phyloP scores from a whole-genome alignment of 208 protist genomes.

The Leishmania guyanensis region DNA sequence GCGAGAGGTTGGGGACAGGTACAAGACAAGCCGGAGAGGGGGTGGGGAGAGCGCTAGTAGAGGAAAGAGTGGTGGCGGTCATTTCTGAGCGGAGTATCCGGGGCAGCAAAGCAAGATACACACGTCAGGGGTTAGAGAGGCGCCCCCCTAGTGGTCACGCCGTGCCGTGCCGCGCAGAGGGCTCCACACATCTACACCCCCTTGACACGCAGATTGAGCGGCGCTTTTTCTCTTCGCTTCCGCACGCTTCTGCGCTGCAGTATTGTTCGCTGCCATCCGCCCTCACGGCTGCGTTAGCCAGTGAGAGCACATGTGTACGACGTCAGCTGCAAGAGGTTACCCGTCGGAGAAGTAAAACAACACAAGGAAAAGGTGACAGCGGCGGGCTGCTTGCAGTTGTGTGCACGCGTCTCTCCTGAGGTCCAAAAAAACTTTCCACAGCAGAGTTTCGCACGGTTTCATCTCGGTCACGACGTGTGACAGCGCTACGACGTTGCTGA shows the following conservation, averaged over 20 bases:
- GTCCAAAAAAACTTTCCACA: too few species aligned
- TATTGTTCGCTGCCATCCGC: background rate
- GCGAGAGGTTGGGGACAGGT: background rate
- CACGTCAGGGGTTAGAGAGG: background rate
- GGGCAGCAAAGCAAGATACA: background rate
- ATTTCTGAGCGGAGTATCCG: background rate
- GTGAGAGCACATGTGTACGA: background rate
- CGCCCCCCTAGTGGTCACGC: background rate
- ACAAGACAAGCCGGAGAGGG: background rate
- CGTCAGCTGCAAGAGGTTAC: background rate
- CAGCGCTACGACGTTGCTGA: background rate
- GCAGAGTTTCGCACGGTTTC: background rate
- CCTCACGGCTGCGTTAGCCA: background rate
- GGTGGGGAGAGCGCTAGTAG: background rate
- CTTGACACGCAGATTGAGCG: background rate
- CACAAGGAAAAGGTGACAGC: background rate
- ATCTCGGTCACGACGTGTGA: background rate
- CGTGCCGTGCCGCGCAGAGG: background rate
- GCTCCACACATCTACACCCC: background rate
- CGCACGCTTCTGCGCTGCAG: background rate
- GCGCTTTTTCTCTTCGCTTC: background rate
- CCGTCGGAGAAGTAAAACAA: background rate
- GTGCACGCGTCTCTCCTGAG: background rate
- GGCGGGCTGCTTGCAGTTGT: background rate
- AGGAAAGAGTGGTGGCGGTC: background rate